These are phyloP conservation scores for Acer yangbiense DNA, from an alignment of 345 rosid species.

Conservation along the genomic window DNA sequence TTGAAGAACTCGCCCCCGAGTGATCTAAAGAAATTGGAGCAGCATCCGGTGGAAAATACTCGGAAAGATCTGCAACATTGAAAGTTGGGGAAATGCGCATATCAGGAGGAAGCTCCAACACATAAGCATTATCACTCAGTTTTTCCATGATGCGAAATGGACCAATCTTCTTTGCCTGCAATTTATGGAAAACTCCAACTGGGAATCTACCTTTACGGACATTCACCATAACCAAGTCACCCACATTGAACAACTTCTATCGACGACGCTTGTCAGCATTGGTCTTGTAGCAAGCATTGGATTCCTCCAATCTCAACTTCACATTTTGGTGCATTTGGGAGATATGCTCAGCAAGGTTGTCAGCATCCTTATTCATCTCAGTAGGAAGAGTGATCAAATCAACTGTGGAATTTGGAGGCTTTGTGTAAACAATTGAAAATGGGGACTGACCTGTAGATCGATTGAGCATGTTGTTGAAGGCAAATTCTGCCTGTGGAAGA, in stretches of 20 bases:
- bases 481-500: neutral
- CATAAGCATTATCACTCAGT: slow-evolving; percentile 17
- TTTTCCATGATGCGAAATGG: slow-evolving; percentile 5
- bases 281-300: neutral
- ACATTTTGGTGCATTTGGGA: no score
- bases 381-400: neutral
- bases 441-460: neutral
- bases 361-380: no score
- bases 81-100: slow-evolving; percentile 16
- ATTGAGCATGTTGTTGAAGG: neutral
- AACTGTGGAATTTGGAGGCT: neutral
- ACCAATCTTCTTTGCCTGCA: neutral
- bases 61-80: slow-evolving; percentile 1
- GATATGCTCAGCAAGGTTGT: no score
- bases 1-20: neutral
- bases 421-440: neutral
- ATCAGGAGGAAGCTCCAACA: neutral
- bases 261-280: neutral
- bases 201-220: neutral
- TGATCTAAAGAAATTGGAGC: no score
- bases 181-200: neutral
- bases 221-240: slow-evolving; percentile 4
- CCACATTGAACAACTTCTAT: slow-evolving; percentile 3
- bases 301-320: neutral
- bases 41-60: neutral